Conservation (phyloP, 306 rosid species). For the Coriaria nepalensis region DNA sequence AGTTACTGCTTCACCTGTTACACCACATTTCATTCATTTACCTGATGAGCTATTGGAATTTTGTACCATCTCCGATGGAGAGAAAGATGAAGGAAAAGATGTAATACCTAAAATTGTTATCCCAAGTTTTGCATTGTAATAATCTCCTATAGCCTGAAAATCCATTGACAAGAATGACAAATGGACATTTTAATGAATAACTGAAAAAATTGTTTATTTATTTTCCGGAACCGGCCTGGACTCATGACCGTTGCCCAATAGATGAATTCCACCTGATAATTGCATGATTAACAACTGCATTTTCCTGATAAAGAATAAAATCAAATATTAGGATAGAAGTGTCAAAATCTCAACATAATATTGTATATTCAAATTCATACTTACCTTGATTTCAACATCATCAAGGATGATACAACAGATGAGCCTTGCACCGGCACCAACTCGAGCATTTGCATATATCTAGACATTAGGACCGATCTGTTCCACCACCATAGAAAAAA, state of each 20-base stretch:
- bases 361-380: constrained; percentile 5
- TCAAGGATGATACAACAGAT: constrained; percentile 78
- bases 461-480: constrained; percentile 96
- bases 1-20: constrained; percentile 70
- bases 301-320: constrained; percentile 46
- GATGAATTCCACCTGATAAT: constrained; percentile 97
- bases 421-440: constrained; percentile 91
- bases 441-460: constrained; percentile 93
- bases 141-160: constrained; percentile 77
- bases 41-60: not conserved
- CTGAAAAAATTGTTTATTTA: not conserved
- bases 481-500: constrained; percentile 6
- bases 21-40: not conserved
- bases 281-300: constrained; percentile 72
- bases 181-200: not conserved
- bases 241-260: constrained; percentile 80
- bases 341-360: constrained; percentile 6
- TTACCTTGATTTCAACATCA: constrained; percentile 78
- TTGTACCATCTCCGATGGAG: not conserved
- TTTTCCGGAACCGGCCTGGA: constrained; percentile 49
- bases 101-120: constrained; percentile 68
- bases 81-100: constrained; percentile 3
- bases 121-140: constrained; percentile 79
- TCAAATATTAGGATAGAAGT: not conserved
- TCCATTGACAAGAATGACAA: constrained; percentile 12